Percentiles rank a stretch among this genome's conserved stretches.
These are phyloP conservation scores for Pulveroboletus sp. DNA, from an alignment of 1,284 basidiomycete genomes.

Conservation along the genomic window DNA sequence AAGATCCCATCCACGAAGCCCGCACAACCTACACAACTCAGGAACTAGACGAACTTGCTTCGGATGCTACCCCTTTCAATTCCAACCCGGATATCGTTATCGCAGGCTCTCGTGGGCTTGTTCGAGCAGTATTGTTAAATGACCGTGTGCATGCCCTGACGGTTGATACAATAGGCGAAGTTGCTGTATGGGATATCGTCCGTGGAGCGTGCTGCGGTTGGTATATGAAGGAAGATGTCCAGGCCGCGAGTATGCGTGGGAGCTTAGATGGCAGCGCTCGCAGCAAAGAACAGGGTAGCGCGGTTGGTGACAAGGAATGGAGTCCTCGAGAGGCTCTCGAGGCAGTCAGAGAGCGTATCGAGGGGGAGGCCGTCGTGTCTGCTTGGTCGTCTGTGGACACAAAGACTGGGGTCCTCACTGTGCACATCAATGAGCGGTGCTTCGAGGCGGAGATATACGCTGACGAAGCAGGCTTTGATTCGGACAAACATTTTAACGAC, in stretches of 20 bases:
- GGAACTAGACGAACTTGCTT: conserved; percentile 69
- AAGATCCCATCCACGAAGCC: conserved; percentile 37
- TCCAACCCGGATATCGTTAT: conserved; percentile 71
- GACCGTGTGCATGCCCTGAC: conserved; percentile 92
- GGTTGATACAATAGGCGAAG: conserved; percentile 83
- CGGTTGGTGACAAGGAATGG: conserved; percentile 43
- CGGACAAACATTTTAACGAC: conserved; percentile 62
- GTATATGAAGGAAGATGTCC: conserved; percentile 67
- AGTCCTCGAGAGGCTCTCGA: conserved; percentile 86
- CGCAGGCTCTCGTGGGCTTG: conserved; percentile 78
- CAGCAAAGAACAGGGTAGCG: conserved; percentile 36
- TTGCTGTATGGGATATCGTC: conserved; percentile 93
- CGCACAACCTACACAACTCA: conserved; percentile 65
- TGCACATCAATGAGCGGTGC: conserved; percentile 85
- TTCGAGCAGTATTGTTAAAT: conserved; percentile 83
- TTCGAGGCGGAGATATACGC: conserved; percentile 96
- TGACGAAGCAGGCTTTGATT: conserved; percentile 79
- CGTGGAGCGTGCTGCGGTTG: conserved; percentile 76
- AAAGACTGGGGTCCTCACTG: conserved; percentile 82
- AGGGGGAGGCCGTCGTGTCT: conserved; percentile 86
- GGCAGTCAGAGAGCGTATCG: conserved; percentile 82
- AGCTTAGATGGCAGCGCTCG: conserved; percentile 38
- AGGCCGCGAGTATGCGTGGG: conserved; percentile 48
- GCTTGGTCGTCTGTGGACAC: conserved; percentile 92
- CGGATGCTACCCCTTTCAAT: conserved; percentile 73